A percentile compares a stretch with the other conserved stretches of the same genome.
Evolutionary conservation across 352 stramenopile genomes (phyloP).

Genomic region (Phytophthora rubi): DNA sequence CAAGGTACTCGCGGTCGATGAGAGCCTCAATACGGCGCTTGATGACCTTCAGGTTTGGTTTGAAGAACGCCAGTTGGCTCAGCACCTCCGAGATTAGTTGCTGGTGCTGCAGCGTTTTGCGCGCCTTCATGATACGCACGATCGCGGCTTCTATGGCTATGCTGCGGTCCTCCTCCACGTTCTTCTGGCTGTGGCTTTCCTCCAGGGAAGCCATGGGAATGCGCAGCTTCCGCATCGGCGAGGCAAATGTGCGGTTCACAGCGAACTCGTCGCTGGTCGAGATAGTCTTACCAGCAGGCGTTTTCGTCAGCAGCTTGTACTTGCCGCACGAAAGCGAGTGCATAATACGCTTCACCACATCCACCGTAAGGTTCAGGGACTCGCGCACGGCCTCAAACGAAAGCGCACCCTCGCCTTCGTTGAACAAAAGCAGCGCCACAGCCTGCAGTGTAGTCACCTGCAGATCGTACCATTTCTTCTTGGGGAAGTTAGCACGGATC

Average conservation of each 20-base stretch:
- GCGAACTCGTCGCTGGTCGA: slow-evolving; percentile 94
- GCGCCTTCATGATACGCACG: slow-evolving; percentile 99
- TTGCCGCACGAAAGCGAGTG: slow-evolving; percentile 99
- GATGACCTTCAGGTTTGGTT: slow-evolving; percentile 97
- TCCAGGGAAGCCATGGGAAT: slow-evolving; percentile 99
- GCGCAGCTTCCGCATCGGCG: slow-evolving; percentile 97
- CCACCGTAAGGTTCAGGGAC: slow-evolving; percentile 94
- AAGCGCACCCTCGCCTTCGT: slow-evolving; percentile 84
- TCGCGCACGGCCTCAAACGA: slow-evolving; percentile 93
- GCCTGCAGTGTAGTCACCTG: slow-evolving; percentile 98
- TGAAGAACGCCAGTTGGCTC: slow-evolving; percentile 98
- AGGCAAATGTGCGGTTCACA: slow-evolving; percentile 95
- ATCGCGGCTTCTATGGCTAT: slow-evolving; percentile 99
- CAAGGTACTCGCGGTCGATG: slow-evolving; percentile 99
- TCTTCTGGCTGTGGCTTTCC: slow-evolving; percentile 98
- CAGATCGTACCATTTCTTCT: slow-evolving; percentile 96
- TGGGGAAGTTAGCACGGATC: slow-evolving; percentile 82
- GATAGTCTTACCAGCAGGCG: slow-evolving; percentile 94
- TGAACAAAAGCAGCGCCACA: slow-evolving; percentile 96
- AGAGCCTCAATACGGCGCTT: slow-evolving; percentile 98
- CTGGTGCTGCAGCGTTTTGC: slow-evolving; percentile 97
- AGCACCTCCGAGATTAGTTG: slow-evolving; percentile 98
- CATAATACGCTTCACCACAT: slow-evolving; percentile 97
- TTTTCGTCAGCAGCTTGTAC: slow-evolving; percentile 98
- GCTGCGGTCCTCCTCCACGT: slow-evolving; percentile 96